Evolutionary conservation across 75 land plant genomes (phyloP).

Genomic region (Selaginella moellendorffii): DNA sequence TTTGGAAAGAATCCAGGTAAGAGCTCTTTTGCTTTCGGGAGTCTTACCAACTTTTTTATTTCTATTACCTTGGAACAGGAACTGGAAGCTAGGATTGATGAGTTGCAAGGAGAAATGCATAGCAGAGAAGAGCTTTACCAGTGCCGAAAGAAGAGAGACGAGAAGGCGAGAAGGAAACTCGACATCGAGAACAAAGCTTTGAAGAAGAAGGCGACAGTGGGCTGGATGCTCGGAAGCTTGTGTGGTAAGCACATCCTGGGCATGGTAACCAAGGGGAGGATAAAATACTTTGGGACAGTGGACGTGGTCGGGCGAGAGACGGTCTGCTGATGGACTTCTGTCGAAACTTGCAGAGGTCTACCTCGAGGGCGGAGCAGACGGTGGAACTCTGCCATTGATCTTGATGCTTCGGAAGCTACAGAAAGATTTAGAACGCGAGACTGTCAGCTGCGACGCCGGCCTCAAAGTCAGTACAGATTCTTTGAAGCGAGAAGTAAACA

Average conservation of each 20-base stretch:
- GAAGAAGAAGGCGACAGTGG: conserved; percentile 10
- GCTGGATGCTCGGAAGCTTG: conserved; percentile 7
- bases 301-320: too few species aligned
- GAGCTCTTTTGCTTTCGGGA: not conserved
- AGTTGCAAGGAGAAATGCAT: not conserved
- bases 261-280: too few species aligned
- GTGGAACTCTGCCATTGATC: conserved; percentile 9
- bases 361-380: conserved; percentile 9
- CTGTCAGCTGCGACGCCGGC: not conserved
- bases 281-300: too few species aligned
- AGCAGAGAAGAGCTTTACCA: not conserved
- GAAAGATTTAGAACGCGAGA: conserved; percentile 4
- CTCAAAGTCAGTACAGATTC: not conserved
- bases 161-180: conserved; percentile 5
- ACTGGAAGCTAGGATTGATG: not conserved
- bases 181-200: conserved; percentile 4
- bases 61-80: not conserved
- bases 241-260: conserved; percentile 2
- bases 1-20: not conserved
- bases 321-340: too few species aligned
- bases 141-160: not conserved
- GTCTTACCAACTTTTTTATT: not conserved
- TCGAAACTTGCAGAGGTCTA: conserved; percentile 2
- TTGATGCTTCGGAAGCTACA: conserved; percentile 9
- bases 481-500: not conserved